These are phyloP conservation scores for Stephania yunnanensis DNA, from an alignment of 164 flowering plant genomes.

Conservation along the genomic window DNA sequence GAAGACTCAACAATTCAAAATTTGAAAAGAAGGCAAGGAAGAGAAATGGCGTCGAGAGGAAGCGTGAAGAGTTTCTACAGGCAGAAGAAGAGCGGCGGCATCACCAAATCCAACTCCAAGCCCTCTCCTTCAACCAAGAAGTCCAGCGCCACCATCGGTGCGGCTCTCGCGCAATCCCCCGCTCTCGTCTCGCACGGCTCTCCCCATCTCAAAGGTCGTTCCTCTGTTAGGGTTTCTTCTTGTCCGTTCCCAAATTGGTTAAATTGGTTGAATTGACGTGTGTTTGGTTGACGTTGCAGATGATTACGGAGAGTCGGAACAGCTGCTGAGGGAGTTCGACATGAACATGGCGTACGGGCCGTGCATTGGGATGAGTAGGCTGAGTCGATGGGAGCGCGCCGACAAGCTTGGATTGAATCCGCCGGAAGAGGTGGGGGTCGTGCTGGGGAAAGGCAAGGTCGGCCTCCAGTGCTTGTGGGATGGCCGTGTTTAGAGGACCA, in stretches of 20 bases:
- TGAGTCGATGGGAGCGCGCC: slow-evolving; percentile 83
- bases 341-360: slow-evolving; percentile 87
- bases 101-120: slow-evolving; percentile 17
- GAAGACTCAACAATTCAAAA: slow-evolving; percentile 15
- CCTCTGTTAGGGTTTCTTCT: slow-evolving; percentile 4
- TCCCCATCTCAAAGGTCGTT: slow-evolving; percentile 46
- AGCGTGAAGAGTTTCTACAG: slow-evolving; percentile 58
- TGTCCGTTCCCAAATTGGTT: not conserved
- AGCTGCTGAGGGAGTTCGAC: slow-evolving; percentile 71
- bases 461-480: slow-evolving; percentile 57
- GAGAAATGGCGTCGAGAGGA: slow-evolving; percentile 38
- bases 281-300: slow-evolving; percentile 24
- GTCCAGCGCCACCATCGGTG: slow-evolving; percentile 27
- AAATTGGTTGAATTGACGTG: not conserved
- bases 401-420: slow-evolving; percentile 60
- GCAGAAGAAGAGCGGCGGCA: slow-evolving; percentile 54
- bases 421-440: slow-evolving; percentile 43
- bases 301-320: slow-evolving; percentile 42
- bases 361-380: slow-evolving; percentile 64
- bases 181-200: slow-evolving; percentile 48
- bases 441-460: slow-evolving; percentile 34
- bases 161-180: slow-evolving; percentile 40
- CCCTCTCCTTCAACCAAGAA: slow-evolving; percentile 14
- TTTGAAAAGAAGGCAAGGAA: slow-evolving; percentile 17
- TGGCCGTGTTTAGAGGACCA: slow-evolving; percentile 46